phyloP scores from a whole-genome alignment of 1,139 yeast species.

The Protomyces lactucae-debilis region DNA sequence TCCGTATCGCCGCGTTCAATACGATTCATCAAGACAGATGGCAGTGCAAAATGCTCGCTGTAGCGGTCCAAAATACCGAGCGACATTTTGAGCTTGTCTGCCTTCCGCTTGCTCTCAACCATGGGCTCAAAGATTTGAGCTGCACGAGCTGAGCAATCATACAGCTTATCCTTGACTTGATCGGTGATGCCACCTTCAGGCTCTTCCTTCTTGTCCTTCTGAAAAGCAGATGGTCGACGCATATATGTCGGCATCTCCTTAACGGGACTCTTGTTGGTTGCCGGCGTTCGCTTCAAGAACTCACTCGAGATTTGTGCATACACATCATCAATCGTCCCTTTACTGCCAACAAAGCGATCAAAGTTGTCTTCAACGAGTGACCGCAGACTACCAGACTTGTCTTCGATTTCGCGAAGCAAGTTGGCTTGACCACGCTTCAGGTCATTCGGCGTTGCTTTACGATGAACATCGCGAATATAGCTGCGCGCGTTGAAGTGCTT shows the following conservation, averaged over 20 bases:
- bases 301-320: constrained; percentile 45
- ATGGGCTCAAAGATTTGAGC: constrained; percentile 72
- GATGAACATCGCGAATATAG: constrained; percentile 66
- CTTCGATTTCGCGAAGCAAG: constrained; percentile 58
- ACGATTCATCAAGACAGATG: constrained; percentile 53
- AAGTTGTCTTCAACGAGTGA: constrained; percentile 68
- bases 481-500: constrained; percentile 66
- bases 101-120: constrained; percentile 57
- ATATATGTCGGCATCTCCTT: not conserved
- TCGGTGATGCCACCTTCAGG: constrained; percentile 41
- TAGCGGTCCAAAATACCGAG: constrained; percentile 60
- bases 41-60: constrained; percentile 65
- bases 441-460: constrained; percentile 62
- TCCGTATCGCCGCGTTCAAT: constrained; percentile 61
- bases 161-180: constrained; percentile 34
- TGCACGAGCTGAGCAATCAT: constrained; percentile 45
- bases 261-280: not conserved
- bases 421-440: constrained; percentile 53
- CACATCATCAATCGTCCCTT: constrained; percentile 59
- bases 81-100: constrained; percentile 55
- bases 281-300: constrained; percentile 4
- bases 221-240: not conserved
- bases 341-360: constrained; percentile 68
- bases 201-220: constrained; percentile 36
- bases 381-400: constrained; percentile 63